Conservation (phyloP, 1,284 basidiomycete genomes). For the Spongispora temasekensis region DNA sequence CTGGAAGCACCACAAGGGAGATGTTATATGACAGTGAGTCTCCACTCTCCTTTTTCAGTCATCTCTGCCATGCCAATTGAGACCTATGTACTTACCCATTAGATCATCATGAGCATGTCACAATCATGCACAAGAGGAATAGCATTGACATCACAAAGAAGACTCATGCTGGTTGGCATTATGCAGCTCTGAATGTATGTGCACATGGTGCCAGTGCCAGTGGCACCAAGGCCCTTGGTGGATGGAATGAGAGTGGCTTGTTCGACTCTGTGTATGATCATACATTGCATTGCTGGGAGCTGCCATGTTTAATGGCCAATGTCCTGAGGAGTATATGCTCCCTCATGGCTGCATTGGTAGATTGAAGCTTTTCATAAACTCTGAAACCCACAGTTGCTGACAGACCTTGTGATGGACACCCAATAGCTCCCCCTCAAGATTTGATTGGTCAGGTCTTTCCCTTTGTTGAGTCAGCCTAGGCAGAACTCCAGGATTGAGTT, state of each 20-base stretch:
- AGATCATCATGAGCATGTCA: constrained; percentile 5
- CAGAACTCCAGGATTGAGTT: background rate
- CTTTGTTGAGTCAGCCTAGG: background rate
- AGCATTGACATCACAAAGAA: constrained; percentile 7
- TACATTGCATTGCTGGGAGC: background rate
- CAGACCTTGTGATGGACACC: no score
- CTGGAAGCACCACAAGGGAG: constrained; percentile 1
- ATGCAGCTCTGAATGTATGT: background rate
- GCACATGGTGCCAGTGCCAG: background rate
- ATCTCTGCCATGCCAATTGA: no score
- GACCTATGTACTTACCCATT: no score
- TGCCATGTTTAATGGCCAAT: background rate
- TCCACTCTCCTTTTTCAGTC: no score
- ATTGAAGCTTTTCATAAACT: background rate
- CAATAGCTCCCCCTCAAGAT: background rate
- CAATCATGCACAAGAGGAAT: constrained; percentile 5
- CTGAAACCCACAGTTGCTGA: no score
- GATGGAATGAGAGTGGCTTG: constrained; percentile 8
- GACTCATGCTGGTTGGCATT: constrained; percentile 3
- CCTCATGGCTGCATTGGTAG: background rate
- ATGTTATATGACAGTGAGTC: constrained; percentile 11
- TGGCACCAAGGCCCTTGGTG: constrained; percentile 6
- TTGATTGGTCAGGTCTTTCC: background rate
- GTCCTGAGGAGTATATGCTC: background rate
- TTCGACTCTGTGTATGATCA: constrained; percentile 8